Base-by-base conservation (phyloP, 2,329 filamentous ascomycete species). In the Davidsoniella virescens region DNA sequence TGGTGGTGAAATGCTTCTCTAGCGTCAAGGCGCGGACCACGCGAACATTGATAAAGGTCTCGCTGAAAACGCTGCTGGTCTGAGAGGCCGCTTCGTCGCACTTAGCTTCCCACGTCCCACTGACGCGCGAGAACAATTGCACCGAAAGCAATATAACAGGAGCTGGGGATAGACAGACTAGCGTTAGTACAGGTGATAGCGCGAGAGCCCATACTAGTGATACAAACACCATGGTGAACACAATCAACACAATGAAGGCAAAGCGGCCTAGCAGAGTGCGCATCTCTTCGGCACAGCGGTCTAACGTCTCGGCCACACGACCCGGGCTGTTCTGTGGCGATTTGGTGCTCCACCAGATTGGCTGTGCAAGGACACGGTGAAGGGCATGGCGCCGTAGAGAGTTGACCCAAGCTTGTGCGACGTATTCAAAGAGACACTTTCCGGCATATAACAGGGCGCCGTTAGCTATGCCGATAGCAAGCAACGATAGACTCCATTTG, bases 241-340 rank as follows among this genome's bases (percentile, higher is more conserved):
- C 79, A 8, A 82, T 75, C 12, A 88, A 69, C 1, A 82, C 63
- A 49, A 83, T 76, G 1, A 83, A 82, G 0, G 81, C 71, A 59
- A 94, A 94, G 1, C 83, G 76, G 2, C 84, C 83, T 0, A 94
- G 71, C 0, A 96, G 67, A 57, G 85, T 87, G 7, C 84, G 76
- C 76, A 92, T 88, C 60, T 94, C 87, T 61, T 96, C 87, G 0
- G 82, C 84, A 57, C 86, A 84, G 14, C 82, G 75, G 58, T 94
- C 86, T 0, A 96, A 71, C 42, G 75, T 82, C 54, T 85, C 79
- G 1, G 72, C 78, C 40, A 96, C 38, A 5, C 20, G 37, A 17
- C 39, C 17, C 5, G 37, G 36, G 9, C 23, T 33, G 25, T 49
- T 49, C 47, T 42, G 17, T 6, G 37, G 47, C 16, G 39, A 70